phyloP scores from a whole-genome alignment of 2,329 filamentous ascomycete species.

The Pseudocercospora eumusae region DNA sequence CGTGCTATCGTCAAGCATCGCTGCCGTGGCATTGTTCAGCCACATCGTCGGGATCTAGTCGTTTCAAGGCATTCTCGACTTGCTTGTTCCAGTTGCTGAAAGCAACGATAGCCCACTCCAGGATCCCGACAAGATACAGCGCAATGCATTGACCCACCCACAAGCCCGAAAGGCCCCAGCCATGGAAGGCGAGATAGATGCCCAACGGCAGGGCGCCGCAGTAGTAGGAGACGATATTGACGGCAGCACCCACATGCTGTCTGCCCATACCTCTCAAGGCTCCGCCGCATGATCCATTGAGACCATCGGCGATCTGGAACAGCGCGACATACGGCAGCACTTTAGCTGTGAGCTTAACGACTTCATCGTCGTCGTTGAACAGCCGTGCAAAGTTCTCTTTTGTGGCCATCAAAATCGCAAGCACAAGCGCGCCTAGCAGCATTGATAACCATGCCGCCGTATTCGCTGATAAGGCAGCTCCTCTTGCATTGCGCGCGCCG shows the following conservation, averaged over 20 bases:
- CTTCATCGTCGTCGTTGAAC: constrained; percentile 75
- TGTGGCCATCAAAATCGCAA: constrained; percentile 68
- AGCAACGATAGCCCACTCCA: constrained; percentile 79
- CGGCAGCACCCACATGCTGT: constrained; percentile 79
- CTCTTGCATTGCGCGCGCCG: constrained; percentile 65
- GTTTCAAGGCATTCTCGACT: constrained; percentile 68
- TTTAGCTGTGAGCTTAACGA: constrained; percentile 70
- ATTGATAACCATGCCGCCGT: constrained; percentile 73
- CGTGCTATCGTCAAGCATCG: constrained; percentile 10
- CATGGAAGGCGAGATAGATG: constrained; percentile 81
- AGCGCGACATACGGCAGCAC: constrained; percentile 85
- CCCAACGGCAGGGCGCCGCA: constrained; percentile 77
- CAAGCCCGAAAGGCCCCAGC: constrained; percentile 76
- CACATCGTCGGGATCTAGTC: constrained; percentile 61
- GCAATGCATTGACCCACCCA: constrained; percentile 70
- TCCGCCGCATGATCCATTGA: constrained; percentile 83
- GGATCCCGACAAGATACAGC: constrained; percentile 72
- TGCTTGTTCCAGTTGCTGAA: constrained; percentile 75
- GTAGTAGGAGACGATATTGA: constrained; percentile 84
- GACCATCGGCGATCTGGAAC: constrained; percentile 85
- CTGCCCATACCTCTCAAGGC: constrained; percentile 79
- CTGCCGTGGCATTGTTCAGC: constrained; percentile 40
- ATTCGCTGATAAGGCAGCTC: constrained; percentile 72
- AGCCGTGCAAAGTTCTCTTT: constrained; percentile 73
- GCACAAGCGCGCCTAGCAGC: constrained; percentile 65